Evolutionary conservation across 2,329 filamentous ascomycete genomes (phyloP), one percentile per base, ranked within the genome.

Genomic region (Teratosphaeria epicoccoides): DNA sequence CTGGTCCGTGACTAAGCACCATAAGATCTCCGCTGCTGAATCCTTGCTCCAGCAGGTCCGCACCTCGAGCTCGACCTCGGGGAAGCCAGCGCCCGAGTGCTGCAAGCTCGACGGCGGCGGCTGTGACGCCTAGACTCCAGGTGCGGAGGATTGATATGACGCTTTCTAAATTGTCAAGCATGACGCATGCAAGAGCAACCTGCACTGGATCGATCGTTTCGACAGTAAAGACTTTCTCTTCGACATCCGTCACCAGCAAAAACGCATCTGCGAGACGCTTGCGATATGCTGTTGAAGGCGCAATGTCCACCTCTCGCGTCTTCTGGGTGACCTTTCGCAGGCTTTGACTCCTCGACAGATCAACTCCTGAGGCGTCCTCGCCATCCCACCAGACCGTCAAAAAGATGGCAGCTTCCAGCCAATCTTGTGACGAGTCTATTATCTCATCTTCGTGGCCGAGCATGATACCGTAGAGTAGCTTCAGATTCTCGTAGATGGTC

Each of bases 301-400:
- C 73, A 11, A 76, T 68, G 53, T 79, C 73, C 14, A 77, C 74
- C 10, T 68, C 61, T 14, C 76, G 70, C 22, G 71, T 69, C 50
- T 70, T 70, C 6, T 55, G 55, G 49, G 72, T 55, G 11, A 70
- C 70, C 40, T 52, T 51, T 6, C 49, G 46, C 47, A 54, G 6
- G 29, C 69, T 71, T 50, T 72, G 70, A 53, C 70, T 74, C 11
- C 11, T 43, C 24, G 24, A 14, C 26, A 76, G 66, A 57, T 68
- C 74, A 49, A 68, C 71, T 33, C 68, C 63, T 1, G 67, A 57
- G 24, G 69, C 58, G 1, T 73, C 70, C 54, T 82, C 80, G 55
- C 93, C 88, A 64, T 95, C 85, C 89, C 90, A 95, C 91, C 91
- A 97, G 5, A 86, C 83, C 26, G 90, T 83, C 47, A 97, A 73